Percentiles rank a stretch among this genome's conserved stretches.
phyloP scores from a whole-genome alignment of 768 basidiomycete genomes.

The Hygrocybe punicea region DNA sequence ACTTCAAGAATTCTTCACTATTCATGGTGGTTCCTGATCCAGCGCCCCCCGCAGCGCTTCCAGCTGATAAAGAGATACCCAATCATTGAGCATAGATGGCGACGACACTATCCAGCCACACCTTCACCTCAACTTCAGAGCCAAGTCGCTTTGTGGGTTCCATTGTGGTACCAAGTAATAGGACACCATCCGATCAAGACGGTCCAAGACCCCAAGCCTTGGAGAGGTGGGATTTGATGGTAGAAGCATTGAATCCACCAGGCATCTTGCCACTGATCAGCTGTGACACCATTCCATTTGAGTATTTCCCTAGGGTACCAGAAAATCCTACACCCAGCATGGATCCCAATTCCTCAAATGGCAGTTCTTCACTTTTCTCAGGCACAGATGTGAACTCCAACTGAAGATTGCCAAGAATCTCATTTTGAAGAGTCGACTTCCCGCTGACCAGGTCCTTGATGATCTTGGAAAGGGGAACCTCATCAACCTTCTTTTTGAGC shows the following conservation, averaged over 20 bases:
- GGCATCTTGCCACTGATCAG: slow-evolving; percentile 92
- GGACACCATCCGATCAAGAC: slow-evolving; percentile 82
- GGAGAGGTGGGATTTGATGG: slow-evolving; percentile 82
- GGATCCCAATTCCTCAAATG: slow-evolving; percentile 92
- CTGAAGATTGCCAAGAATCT: slow-evolving; percentile 95
- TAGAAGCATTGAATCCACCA: slow-evolving; percentile 93
- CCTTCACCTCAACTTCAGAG: too few species aligned
- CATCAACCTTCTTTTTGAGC: too few species aligned
- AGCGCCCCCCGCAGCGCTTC: too few species aligned
- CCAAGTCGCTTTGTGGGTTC: too few species aligned
- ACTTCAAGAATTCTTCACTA: slow-evolving; percentile 96
- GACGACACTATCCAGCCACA: too few species aligned
- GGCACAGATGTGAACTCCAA: slow-evolving; percentile 90
- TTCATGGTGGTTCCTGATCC: slow-evolving; percentile 88
- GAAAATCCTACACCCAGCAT: slow-evolving; percentile 76
- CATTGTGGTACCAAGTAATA: too few species aligned
- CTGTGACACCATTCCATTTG: slow-evolving; percentile 83
- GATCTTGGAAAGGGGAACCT: slow-evolving; percentile 80
- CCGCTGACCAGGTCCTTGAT: slow-evolving; percentile 99
- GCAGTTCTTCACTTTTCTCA: slow-evolving; percentile 97
- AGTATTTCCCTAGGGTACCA: slow-evolving; percentile 92
- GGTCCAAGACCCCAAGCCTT: slow-evolving; percentile 97
- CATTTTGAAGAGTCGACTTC: slow-evolving; percentile 98
- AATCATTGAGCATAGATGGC: too few species aligned
- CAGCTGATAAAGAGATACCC: too few species aligned